A percentile compares a stretch with the other conserved stretches of the same genome.
phyloP scores from a whole-genome alignment of 1,284 basidiomycete species.

The Schizophyllum amplum region DNA sequence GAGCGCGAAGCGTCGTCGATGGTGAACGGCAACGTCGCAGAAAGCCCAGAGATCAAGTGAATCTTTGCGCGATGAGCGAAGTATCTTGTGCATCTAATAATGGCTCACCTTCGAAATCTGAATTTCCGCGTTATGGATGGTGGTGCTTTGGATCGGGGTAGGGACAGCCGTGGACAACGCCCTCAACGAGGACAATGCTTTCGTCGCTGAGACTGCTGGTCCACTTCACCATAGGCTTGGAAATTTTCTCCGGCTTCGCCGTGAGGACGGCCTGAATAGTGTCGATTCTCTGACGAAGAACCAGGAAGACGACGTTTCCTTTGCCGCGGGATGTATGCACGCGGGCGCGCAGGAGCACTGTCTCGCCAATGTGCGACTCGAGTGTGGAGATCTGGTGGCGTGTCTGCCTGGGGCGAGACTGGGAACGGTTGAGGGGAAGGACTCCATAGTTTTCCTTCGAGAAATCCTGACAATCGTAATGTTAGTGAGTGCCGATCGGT shows the following conservation, averaged over 20 bases:
- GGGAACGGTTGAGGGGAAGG: conserved; percentile 89
- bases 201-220: conserved; percentile 74
- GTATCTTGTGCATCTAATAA: not conserved
- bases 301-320: conserved; percentile 89
- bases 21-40: conserved; percentile 80
- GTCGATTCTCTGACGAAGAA: conserved; percentile 83
- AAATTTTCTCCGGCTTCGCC: conserved; percentile 75
- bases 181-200: conserved; percentile 89
- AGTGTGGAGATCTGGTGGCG: conserved; percentile 64
- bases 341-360: conserved; percentile 81
- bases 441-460: conserved; percentile 85
- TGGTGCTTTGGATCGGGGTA: conserved; percentile 87
- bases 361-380: conserved; percentile 66
- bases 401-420: conserved; percentile 46
- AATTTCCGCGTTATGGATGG: conserved; percentile 84
- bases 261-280: conserved; percentile 87
- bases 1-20: conserved; percentile 90
- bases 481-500: conserved; percentile 7
- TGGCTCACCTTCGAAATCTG: conserved; percentile 68
- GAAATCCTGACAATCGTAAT: conserved; percentile 54
- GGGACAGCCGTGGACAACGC: conserved; percentile 76
- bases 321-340: conserved; percentile 90
- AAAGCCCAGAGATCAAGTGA: conserved; percentile 73
- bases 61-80: conserved; percentile 45
- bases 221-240: conserved; percentile 98